Evolutionary conservation across 768 basidiomycete species (phyloP), one percentile per base, ranked within the genome.

Genomic region (Coprinellus micaceus): DNA sequence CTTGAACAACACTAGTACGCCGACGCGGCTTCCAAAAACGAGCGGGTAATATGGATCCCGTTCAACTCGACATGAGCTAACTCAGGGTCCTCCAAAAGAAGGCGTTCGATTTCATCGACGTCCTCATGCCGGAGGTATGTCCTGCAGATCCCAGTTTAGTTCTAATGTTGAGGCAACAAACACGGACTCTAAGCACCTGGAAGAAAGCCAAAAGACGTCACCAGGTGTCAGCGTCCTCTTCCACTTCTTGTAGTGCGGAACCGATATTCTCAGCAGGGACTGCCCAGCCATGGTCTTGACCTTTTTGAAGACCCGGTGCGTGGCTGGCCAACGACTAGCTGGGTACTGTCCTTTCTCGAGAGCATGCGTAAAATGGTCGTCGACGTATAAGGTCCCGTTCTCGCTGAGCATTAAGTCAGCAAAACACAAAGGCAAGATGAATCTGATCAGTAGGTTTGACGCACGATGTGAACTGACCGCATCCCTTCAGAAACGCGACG

Each of bases 161-260:
- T n/a, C n/a, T n/a, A n/a, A n/a, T n/a, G n/a, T n/a, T n/a, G 33
- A 33, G 13, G 33, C 33, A 13, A 33, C 33, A 33, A 33, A 33
- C 7, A 6, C 33, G 6, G 33, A 33, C 33, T 33, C 7, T 33
- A 33, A 58, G 36, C 26, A 62, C 61, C 43, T 24, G 9, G 56
- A 41, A n/a, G 61, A 62, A 11, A 62, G 39, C 22, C 54, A 52
- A 19, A 60, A 21, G 19, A 58, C 40, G 6, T 60, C 47, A 7
- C 49, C 56, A 6, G 48, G 45, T 15, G 39, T 46, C 11, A 62
- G 26, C 12, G 56, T 62, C 10, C 21, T 26, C 39, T 62, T 62
- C 58, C 61, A 62, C 10, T 58, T 60, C 61, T 62, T 62, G 53
- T 62, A 62, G 30, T 58, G 56, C 19, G 58, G 61, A n/a, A 62